Conservation (phyloP, 2,329 filamentous ascomycete genomes). For the Periglandula ipomoeae region DNA sequence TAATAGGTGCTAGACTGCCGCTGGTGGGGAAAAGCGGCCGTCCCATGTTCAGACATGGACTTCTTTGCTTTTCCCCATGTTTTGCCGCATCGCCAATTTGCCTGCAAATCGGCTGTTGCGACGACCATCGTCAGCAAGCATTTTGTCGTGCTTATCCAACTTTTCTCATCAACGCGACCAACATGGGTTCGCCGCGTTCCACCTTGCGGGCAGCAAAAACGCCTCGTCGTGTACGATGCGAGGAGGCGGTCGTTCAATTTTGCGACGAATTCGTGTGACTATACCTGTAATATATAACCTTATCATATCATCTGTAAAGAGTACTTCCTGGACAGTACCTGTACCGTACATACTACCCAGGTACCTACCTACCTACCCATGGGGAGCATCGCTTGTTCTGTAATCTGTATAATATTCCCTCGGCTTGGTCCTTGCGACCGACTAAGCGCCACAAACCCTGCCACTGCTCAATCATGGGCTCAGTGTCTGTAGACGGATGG, state of each 20-base stretch:
- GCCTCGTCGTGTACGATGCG: neutral
- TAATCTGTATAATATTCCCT: no score
- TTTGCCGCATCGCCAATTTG: conserved; percentile 5
- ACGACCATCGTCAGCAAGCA: neutral
- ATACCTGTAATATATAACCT: neutral
- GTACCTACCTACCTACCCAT: neutral
- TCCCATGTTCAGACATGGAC: conserved; percentile 3
- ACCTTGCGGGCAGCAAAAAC: neutral
- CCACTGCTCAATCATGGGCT: no score
- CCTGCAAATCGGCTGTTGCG: neutral
- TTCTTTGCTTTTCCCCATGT: conserved; percentile 7
- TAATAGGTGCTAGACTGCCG: no score
- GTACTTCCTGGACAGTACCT: no score
- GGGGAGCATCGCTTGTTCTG: no score
- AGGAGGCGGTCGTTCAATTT: neutral
- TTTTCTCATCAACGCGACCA: no score
- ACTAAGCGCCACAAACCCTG: no score
- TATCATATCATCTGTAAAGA: neutral
- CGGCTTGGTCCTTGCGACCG: no score
- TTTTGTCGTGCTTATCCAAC: neutral
- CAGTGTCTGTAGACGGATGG: no score
- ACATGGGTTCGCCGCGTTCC: neutral
- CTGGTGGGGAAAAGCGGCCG: neutral
- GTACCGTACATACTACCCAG: neutral
- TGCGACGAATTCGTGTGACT: neutral